Base-by-base conservation (phyloP, 148 eudicot species). In the Dysphania ambrosioides region DNA sequence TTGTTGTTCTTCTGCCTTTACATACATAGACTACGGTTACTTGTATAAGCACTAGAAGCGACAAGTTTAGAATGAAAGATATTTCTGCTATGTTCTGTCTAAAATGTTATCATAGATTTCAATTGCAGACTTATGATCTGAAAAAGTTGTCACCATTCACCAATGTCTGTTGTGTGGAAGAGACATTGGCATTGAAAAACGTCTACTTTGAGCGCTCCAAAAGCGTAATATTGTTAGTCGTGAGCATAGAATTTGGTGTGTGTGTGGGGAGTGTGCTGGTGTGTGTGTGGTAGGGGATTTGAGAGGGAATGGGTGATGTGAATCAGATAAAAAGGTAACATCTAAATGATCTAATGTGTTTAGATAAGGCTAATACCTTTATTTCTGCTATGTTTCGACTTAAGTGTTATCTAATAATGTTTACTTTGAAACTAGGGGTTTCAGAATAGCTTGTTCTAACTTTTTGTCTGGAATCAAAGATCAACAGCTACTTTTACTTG, bases 41-140 rank as follows among this genome's bases (percentile, higher is more conserved):
- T 53, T 21, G 41, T 78, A 47, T 70, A 78, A 40, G 51, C 61
- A 35, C 7, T 42, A 69, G 26, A 70, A 23, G 49, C 32, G 64
- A 70, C 72, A 38, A 58, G 38, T 55, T 74, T 57, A 35, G 67
- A 80, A 67, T 65, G 58, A 76, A 66, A 13, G 49, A 19, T 24
- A 35, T 72, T 40, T 47, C 53, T 47, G 53, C 58, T 74, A 34
- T 36, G 26, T 36, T 44, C 44, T 26, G 8, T 47, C 53, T 47
- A 5, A n/a, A 47, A 53, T 31, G 64, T 24, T 79, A 32, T 51
- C 35, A 18, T 21, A 27, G 23, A 27, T 27, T 42, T 8, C 21
- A 21, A 31, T 59, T 59, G 58, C 5, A 55, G 23, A 55, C 26
- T 55, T 55, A n/a, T n/a, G n/a, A n/a, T n/a, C n/a, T n/a, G n/a